Percentiles rank a stretch among this genome's conserved stretches.
Evolutionary conservation across 2,329 filamentous ascomycete species (phyloP).

Genomic region (Cladosporium oxysporum): DNA sequence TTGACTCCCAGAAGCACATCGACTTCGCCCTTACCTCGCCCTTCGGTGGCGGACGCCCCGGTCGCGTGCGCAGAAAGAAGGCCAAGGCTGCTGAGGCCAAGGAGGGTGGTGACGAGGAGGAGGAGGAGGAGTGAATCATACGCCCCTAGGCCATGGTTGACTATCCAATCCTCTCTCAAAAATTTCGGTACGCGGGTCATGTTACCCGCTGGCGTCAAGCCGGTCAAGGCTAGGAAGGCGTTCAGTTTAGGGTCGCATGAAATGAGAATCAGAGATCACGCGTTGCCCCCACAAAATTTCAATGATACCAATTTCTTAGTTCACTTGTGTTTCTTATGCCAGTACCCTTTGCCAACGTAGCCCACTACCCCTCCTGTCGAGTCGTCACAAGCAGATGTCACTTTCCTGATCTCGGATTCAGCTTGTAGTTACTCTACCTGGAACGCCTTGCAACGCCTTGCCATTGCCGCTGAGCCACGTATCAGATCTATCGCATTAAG

Average conservation of each 20-base stretch:
- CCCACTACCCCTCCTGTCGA: too few relatives aligned
- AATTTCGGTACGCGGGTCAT: constrained; percentile 21
- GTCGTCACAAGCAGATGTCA: too few relatives aligned
- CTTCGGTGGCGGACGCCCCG: constrained; percentile 94
- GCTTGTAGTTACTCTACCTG: too few relatives aligned
- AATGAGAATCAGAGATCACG: constrained; percentile 18
- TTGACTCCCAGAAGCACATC: constrained; percentile 99
- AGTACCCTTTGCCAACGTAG: too few relatives aligned
- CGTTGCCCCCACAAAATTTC: constrained; percentile 19
- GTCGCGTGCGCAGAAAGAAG: constrained; percentile 99
- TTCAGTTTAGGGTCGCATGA: constrained; percentile 20
- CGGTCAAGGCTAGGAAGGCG: constrained; percentile 13
- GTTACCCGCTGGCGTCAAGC: constrained; percentile 19
- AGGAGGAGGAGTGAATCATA: constrained; percentile 51
- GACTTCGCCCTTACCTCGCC: constrained; percentile 98
- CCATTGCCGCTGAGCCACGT: too few relatives aligned
- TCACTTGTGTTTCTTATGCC: not conserved
- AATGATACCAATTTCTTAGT: constrained; percentile 18
- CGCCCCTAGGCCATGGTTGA: constrained; percentile 25
- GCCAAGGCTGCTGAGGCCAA: constrained; percentile 89
- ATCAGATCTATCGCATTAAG: too few relatives aligned
- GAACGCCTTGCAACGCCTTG: too few relatives aligned
- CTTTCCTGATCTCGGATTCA: too few relatives aligned
- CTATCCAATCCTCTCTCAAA: constrained; percentile 26
- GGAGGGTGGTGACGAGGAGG: constrained; percentile 78